Evolutionary conservation across 1,284 basidiomycete species (phyloP), one percentile per base, ranked within the genome.

Genomic region (Ustilago sp.): DNA sequence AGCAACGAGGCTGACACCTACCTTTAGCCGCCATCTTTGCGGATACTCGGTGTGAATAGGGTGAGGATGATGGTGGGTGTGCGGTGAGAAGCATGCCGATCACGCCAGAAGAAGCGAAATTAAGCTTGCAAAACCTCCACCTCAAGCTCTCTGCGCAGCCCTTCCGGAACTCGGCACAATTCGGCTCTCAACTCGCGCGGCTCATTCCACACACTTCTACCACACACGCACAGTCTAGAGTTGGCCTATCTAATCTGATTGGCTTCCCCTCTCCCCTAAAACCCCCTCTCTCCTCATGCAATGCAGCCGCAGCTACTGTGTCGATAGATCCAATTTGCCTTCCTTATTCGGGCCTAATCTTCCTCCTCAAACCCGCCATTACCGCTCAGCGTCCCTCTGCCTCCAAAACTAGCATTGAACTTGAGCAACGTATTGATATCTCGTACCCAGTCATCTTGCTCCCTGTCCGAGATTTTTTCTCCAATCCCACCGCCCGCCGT

Each of bases 401-500:
- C 82, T n/a, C 76, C 77, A 50, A 86, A 86, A 38, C 74, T 77
- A 1, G 83, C 83, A 63, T 87, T 86, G 61, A 86, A 86, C 52
- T 82, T 83, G 39, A 88, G 79, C 73, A 87, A 74, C 6, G 80
- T 81, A 53, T 98, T 98, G 87, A 98, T 97, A 86, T 98, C 96
- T 69, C 93, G 89, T 28, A 98, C 94, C 95, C 95, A 98, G 80
- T 94, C 93, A 79, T 94, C 93, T 80, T 93, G 93, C 8, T 93
- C 93, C 0, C 92, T 91, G 78, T 87, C 68, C 50, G 67, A 69
- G 55, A 61, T 64, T 23, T 67, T 68, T n/a, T 76, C 79, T n/a
- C 71, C 68, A 12, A 69, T 45, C 6, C 43, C 43, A 23, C 43
- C n/a, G 3, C 23, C 23, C 23, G 23, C 23, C 43, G 9, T 2